Evolutionary conservation across 1,284 basidiomycete species (phyloP), one percentile per base, ranked within the genome.

Genomic region (Thelephora terrestris): DNA sequence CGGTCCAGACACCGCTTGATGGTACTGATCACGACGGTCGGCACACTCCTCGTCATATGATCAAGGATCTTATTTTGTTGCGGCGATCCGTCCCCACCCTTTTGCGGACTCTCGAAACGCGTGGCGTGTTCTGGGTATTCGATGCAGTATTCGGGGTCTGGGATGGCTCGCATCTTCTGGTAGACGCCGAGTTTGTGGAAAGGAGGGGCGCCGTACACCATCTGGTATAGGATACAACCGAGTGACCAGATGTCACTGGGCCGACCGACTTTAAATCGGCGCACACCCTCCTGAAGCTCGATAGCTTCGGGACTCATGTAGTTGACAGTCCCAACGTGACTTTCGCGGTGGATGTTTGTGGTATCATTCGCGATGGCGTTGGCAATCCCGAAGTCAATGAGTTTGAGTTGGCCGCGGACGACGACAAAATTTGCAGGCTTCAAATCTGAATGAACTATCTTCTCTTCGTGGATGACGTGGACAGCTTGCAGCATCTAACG

Each of bases 321-420:
- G 61, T 96, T 95, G 34, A 94, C 85, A 0, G 91, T 93, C 1
- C 92, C 92, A 55, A 96, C 85, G 85, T 91, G 56, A 5, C 39
- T 20, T 42, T 97, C 93, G 47, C 93, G 76, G 55, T 94, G 90
- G 48, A 97, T 96, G 60, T 97, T 96, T 4, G 94, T 95, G 2
- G 93, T 97, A 59, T 97, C 93, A 61, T 94, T 95, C 5, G 92
- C 91, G 55, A 97, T 93, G 5, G 92, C 92, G 63, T 96, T 96
- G 4, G 93, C 93, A 58, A 97, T 97, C 12, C 93, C 93, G 58
- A 97, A 97, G 64, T 96, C 93, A 57, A 97, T 97, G 48, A 96
- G 71, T 71, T 97, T 97, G 45, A 97, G 71, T 52, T 91, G 85
- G 2, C 93, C 93, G 53, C 85, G 85, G 49, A 96, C 93, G 36